Percentiles rank a stretch among this genome's conserved stretches.
These are phyloP conservation scores for Daldinia caldariorum DNA, from an alignment of 495 filamentous ascomycete genomes.

Conservation along the genomic window DNA sequence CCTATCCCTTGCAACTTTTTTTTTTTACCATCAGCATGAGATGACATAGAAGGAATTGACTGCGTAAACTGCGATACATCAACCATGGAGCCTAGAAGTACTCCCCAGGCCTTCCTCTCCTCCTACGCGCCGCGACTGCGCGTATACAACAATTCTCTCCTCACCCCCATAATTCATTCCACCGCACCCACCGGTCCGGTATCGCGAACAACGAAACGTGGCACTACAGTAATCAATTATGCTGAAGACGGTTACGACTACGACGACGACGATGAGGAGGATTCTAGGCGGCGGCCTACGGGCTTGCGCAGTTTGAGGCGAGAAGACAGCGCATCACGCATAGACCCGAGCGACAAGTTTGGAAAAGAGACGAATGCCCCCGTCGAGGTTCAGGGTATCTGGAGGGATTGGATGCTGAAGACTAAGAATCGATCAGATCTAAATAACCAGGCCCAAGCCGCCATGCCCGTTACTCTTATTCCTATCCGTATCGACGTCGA, in stretches of 20 bases:
- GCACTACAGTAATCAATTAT: conserved; percentile 95
- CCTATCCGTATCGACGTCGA: conserved; percentile 97
- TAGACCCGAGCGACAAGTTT: conserved; percentile 74
- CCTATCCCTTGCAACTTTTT: conserved; percentile 2
- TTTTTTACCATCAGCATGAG: conserved; percentile 26
- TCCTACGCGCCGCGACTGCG: conserved; percentile 92
- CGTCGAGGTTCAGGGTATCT: conserved; percentile 87
- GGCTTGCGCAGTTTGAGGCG: conserved; percentile 83
- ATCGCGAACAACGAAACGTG: conserved; percentile 92
- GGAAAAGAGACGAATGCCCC: conserved; percentile 85
- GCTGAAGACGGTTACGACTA: conserved; percentile 96
- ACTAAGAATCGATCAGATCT: conserved; percentile 70
- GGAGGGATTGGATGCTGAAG: conserved; percentile 94
- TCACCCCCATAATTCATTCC: conserved; percentile 84
- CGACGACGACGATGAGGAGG: conserved; percentile 90
- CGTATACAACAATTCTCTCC: conserved; percentile 90
- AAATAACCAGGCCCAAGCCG: conserved; percentile 83
- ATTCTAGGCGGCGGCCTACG: conserved; percentile 77
- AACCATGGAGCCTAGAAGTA: conserved; percentile 57
- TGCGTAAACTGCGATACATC: conserved; percentile 26
- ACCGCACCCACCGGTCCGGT: conserved; percentile 69
- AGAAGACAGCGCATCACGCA: conserved; percentile 71
- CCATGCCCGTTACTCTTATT: conserved; percentile 87
- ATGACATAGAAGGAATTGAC: conserved; percentile 31
- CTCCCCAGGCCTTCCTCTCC: conserved; percentile 86